A percentile compares a stretch with the other conserved stretches of the same genome.
These are phyloP conservation scores for Penicillium atrosanguineum DNA, from an alignment of 495 filamentous ascomycete species.

Conservation along the genomic window DNA sequence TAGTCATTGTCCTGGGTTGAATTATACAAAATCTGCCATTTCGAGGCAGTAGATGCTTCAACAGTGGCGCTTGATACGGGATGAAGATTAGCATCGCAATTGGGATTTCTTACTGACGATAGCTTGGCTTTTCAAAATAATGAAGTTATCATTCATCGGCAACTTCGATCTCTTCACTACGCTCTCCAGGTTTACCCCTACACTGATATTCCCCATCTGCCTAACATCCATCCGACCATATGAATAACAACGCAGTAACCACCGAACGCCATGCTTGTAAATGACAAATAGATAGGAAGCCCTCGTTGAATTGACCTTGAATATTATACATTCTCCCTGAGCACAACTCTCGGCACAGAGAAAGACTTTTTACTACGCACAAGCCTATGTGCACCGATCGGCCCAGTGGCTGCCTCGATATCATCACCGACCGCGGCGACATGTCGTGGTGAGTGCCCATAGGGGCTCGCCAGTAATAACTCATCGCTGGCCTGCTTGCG, in stretches of 20 bases:
- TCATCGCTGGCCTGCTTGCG: slow-evolving; percentile 14
- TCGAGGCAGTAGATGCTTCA: too few species aligned
- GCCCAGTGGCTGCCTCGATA: slow-evolving; percentile 3
- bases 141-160: not conserved
- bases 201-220: not conserved
- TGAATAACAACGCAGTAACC: not conserved
- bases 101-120: too few species aligned
- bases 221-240: not conserved
- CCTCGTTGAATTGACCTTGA: not conserved
- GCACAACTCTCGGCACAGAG: slow-evolving; percentile 10
- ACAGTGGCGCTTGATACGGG: too few species aligned
- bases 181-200: not conserved
- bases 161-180: not conserved
- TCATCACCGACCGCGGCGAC: not conserved
- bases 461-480: slow-evolving; percentile 1
- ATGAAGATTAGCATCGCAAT: too few species aligned
- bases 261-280: not conserved
- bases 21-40: too few species aligned
- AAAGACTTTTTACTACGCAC: slow-evolving; percentile 6
- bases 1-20: too few species aligned
- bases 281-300: not conserved
- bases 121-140: not conserved
- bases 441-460: not conserved
- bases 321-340: slow-evolving; percentile 1
- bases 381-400: not conserved